Evolutionary conservation across 176 grass and related monocot species (phyloP), one percentile per base, ranked within the genome.

Genomic region (Poa pratensis): DNA sequence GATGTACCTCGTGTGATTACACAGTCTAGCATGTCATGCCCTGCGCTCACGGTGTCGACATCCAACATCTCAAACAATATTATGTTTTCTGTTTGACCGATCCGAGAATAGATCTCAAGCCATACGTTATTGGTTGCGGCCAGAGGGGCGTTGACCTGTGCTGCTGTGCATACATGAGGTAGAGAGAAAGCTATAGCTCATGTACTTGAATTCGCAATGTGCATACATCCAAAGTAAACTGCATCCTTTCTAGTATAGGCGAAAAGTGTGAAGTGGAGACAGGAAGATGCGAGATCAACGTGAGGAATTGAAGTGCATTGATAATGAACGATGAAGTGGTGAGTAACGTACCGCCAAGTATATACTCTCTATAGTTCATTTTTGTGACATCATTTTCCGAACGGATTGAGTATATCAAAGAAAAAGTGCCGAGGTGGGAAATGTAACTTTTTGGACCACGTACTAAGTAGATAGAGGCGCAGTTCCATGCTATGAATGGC

Each of bases 31-130:
- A 5, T 86, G 84, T 80, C 67, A 18, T 69, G 76, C 46, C 34
- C 1, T 64, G n/a, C 4, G 7, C 67, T 27, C 19, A 62, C 4
- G 54, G 68, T 87, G 78, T 87, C 85, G 85, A 87, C 85, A 87
- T 32, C 69, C 50, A 48, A 74, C 30, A 2, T 32, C n/a, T 85
- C 23, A 43, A 20, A 85, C 28, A 28, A 16, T 17, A 42, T 43
- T 42, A 32, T 81, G 0, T 75, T 23, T 40, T 59, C n/a, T 9
- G 30, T 30, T 81, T 87, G 55, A 80, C 67, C 43, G 7, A 27
- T 27, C 40, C 1, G 15, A 62, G 40, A 43, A 30, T 30, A 30
- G 30, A 30, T 30, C 30, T 30, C 30, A 30, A 30, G 30, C 30
- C 30, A 30, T 30, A 30, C 30, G 30, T 30, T 30, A 73, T 26